These are phyloP conservation scores for Stylosanthes scabra DNA, from an alignment of 331 rosid species.

Conservation along the genomic window DNA sequence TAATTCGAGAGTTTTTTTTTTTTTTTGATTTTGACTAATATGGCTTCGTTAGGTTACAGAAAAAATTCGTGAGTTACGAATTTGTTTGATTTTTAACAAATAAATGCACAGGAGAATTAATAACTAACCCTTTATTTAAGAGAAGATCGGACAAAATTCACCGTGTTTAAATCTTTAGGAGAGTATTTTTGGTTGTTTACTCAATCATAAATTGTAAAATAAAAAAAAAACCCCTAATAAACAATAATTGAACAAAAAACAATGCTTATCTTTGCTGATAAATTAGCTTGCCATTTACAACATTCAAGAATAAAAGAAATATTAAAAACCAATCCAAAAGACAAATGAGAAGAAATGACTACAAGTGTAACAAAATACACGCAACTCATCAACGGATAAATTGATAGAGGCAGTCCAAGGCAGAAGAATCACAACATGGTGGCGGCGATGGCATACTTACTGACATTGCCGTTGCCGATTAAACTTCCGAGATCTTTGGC, in stretches of 20 bases:
- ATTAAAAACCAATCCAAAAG: not conserved
- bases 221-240: not conserved
- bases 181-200: not conserved
- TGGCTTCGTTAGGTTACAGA: too few species aligned
- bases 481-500: conserved; percentile 33
- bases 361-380: conserved; percentile 5
- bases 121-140: too few species aligned
- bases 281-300: conserved; percentile 52
- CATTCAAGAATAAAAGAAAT: conserved; percentile 21
- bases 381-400: conserved; percentile 41
- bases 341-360: not conserved
- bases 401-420: conserved; percentile 33
- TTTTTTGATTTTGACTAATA: too few species aligned
- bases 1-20: too few species aligned
- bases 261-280: conserved; percentile 31
- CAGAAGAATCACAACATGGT: conserved; percentile 18
- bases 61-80: too few species aligned
- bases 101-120: too few species aligned
- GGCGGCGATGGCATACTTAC: conserved; percentile 3
- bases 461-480: too few species aligned
- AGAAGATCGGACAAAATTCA: too few species aligned
- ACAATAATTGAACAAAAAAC: conserved; percentile 23
- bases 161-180: too few species aligned
- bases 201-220: conserved; percentile 6
- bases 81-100: too few species aligned